Base-by-base conservation (phyloP, 1,139 yeast species). In the Magnusiomyces tetraspermus region DNA sequence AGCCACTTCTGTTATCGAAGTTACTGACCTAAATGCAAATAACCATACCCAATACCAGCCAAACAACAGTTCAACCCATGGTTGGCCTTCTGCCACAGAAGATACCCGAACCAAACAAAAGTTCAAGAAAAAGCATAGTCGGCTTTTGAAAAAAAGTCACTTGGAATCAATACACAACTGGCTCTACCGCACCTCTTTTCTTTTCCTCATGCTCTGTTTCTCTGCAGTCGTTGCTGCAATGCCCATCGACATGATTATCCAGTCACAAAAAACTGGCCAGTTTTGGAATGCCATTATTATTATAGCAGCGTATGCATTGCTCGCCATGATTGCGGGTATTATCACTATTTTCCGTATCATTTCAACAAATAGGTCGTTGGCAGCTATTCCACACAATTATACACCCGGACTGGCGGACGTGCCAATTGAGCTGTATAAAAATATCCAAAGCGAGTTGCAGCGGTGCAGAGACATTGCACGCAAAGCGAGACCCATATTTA, bases 201-300 rank as follows among this genome's bases (percentile, higher is more conserved):
- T 76, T 21, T 63, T 81, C n/a, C 70, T 80, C 43, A 63, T 80
- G 45, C 60, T 79, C 2, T 61, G 82, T 28, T 71, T 79, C 48
- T 63, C 79, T 36, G 85, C 80, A 1, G 76, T 85, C 55, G 71
- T 82, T 11, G 72, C 83, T 2, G 85, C 83, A 6, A 76, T 89
- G 0, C 89, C 89, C 1, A 75, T 84, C n/a, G 95, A 86, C 67
- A 81, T 85, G 48, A 76, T 85, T 56, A 78, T 79, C 1, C 90
- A 83, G 66, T 81, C 90, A 1, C 71, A 76, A 44, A 69, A 79
- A 1, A 70, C 77, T 22, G 78, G 78, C 53, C 79, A 78, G 58
- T 81, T 76, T 11, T 69, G 86, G 67, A 84, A 86, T 64, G 77
- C 85, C 19, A 82, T 85, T 59, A 83, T 85, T 58, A 89, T 89